Base-by-base conservation (phyloP, 2,329 filamentous ascomycete genomes). In the Talaromyces sp. region DNA sequence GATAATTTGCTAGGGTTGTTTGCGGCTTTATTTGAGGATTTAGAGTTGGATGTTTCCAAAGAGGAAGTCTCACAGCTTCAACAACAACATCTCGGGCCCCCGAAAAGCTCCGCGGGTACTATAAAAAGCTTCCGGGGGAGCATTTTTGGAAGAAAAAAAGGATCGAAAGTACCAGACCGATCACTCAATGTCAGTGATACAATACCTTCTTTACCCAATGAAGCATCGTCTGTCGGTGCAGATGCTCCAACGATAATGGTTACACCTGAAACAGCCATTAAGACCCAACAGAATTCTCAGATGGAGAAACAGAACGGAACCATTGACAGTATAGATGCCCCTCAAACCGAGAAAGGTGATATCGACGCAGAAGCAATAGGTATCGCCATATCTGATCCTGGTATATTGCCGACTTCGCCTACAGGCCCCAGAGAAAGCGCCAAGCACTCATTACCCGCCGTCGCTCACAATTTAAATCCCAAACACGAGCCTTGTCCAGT, bases 1-100 rank as follows among this genome's bases (percentile, higher is more conserved):
- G 88, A 92, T 69, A 93, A 97, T 76, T 83, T 99, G 45, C 81
- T 99, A 22, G 87, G 87, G 17, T 82, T 98, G 0, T 99, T 95
- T 73, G 86, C 88, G 3, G 85, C 90, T 67, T 82, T 99, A 0
- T 98, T 97, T 75, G 90, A 90, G 7, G 85, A 87, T 58, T 79
- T 86, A 10, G 79, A 82, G 68, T 77, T 77, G 56, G 75, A 78
- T 31, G 66, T 71, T 15, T 67, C 69, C 66, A 73, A 54, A 54
- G 68, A 80, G 73, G 66, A 75, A 69, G 68, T 75, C 68, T 39
- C 77, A 72, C 64, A 83, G 71, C 72, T 69, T 22, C 74, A 82
- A n/a, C 45, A 62, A 41, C 75, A 82, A n/a, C 45, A 62, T n/a
- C 72, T 82, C 22, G 81, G 85, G 22, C 84, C 86, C 5, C 89